Conservation (phyloP, 805 yeast species). For the Kregervanrija fluxuum region DNA sequence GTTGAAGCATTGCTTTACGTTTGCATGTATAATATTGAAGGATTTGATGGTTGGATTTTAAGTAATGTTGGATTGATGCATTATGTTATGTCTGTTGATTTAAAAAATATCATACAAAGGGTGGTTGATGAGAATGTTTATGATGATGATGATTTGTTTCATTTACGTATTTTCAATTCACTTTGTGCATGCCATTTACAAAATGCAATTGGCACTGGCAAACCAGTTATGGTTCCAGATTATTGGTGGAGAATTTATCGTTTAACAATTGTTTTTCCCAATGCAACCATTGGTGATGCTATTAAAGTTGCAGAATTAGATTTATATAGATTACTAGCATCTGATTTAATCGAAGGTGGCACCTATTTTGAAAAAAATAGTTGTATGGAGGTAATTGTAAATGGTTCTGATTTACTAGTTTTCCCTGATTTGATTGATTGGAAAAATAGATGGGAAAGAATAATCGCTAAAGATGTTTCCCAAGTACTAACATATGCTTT, state of each 20-base stretch:
- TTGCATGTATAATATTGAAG: slow-evolving; percentile 39
- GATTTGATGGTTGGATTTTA: slow-evolving; percentile 43
- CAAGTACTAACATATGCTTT: slow-evolving; percentile 41
- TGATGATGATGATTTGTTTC: slow-evolving; percentile 38
- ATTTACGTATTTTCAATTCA: slow-evolving; percentile 46
- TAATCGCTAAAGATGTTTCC: slow-evolving; percentile 41
- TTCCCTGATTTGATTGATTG: slow-evolving; percentile 37
- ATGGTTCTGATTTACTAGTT: slow-evolving; percentile 13
- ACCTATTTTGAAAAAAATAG: slow-evolving; percentile 1
- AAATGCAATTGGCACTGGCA: slow-evolving; percentile 42
- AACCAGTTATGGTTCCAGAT: slow-evolving; percentile 34
- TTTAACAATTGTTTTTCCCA: slow-evolving; percentile 40
- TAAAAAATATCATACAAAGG: slow-evolving; percentile 33
- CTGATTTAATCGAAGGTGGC: slow-evolving; percentile 8
- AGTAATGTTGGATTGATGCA: slow-evolving; percentile 46
- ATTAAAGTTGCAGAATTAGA: slow-evolving; percentile 46
- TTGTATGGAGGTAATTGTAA: slow-evolving; percentile 1
- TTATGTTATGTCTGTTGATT: slow-evolving; percentile 39
- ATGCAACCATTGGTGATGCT: slow-evolving; percentile 45
- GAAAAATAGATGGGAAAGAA: slow-evolving; percentile 37
- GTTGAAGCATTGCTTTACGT: slow-evolving; percentile 53
- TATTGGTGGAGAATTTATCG: slow-evolving; percentile 34
- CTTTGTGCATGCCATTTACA: slow-evolving; percentile 46
- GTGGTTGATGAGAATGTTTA: slow-evolving; percentile 20
- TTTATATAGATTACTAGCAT: slow-evolving; percentile 25